Percentiles rank a stretch among this genome's conserved stretches.
phyloP scores from a whole-genome alignment of 2,329 filamentous ascomycete species.

The Venturia pyrina region DNA sequence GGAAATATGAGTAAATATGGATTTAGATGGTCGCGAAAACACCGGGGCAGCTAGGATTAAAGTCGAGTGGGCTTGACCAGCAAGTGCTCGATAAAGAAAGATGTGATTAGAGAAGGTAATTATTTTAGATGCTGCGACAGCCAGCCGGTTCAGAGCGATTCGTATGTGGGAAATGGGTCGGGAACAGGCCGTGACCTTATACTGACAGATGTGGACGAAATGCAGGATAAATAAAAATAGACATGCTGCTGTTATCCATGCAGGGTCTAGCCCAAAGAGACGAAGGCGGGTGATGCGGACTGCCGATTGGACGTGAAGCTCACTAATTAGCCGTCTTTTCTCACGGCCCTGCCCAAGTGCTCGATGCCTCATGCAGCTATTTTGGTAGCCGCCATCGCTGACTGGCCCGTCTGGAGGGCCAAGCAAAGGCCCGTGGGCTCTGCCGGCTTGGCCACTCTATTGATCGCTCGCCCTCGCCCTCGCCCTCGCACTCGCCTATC shows the following conservation, averaged over 20 bases:
- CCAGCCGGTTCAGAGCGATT: constrained; percentile 12
- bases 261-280: neutral
- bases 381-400: constrained; percentile 7
- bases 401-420: neutral
- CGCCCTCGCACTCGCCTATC: no score
- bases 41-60: constrained; percentile 12
- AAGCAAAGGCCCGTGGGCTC: neutral
- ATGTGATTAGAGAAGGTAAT: constrained; percentile 10
- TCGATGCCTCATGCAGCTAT: constrained; percentile 8
- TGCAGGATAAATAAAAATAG: constrained; percentile 8
- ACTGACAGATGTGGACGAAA: constrained; percentile 5
- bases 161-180: neutral
- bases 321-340: constrained; percentile 7
- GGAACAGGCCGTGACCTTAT: constrained; percentile 8
- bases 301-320: neutral
- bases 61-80: constrained; percentile 12
- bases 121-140: constrained; percentile 13
- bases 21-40: constrained; percentile 2
- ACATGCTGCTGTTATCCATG: neutral
- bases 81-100: constrained; percentile 6
- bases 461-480: neutral
- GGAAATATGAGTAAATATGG: constrained; percentile 6
- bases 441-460: constrained; percentile 5
- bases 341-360: neutral
- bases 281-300: neutral